Conservation (phyloP, 441 rosid genomes). For the Croton laevigatus region DNA sequence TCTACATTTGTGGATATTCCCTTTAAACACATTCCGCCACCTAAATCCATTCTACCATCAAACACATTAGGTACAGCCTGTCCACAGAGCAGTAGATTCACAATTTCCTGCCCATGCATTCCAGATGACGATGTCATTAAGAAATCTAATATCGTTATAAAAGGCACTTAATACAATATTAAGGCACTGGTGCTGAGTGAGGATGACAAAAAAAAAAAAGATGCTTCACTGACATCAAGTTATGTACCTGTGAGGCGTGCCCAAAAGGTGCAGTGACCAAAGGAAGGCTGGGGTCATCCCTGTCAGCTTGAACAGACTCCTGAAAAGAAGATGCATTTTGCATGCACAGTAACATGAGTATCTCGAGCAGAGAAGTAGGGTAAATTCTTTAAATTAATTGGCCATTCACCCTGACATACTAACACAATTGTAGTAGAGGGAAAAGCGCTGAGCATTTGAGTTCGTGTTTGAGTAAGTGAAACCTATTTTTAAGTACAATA, state of each 20-base stretch:
- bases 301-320: slow-evolving; percentile 86
- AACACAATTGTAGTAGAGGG: background rate
- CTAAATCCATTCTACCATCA: slow-evolving; percentile 95
- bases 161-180: background rate
- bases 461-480: too few species aligned
- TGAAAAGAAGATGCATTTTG: slow-evolving; percentile 26
- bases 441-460: too few species aligned
- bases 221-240: slow-evolving; percentile 8
- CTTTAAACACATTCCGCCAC: slow-evolving; percentile 87
- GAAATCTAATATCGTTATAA: slow-evolving; percentile 9
- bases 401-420: background rate
- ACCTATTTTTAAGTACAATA: too few species aligned
- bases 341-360: slow-evolving; percentile 9
- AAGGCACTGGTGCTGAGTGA: background rate
- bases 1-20: slow-evolving; percentile 78
- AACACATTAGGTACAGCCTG: slow-evolving; percentile 96
- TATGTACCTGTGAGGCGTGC: slow-evolving; percentile 93
- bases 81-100: slow-evolving; percentile 85
- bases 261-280: slow-evolving; percentile 98
- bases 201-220: background rate
- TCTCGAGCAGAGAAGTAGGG: background rate
- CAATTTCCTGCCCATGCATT: slow-evolving; percentile 72
- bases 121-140: slow-evolving; percentile 15
- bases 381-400: background rate
- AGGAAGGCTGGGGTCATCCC: slow-evolving; percentile 91